Evolutionary conservation across 2,329 filamentous ascomycete species (phyloP), one percentile per base, ranked within the genome.

Genomic region (Monilinia vaccinii-corymbosi): DNA sequence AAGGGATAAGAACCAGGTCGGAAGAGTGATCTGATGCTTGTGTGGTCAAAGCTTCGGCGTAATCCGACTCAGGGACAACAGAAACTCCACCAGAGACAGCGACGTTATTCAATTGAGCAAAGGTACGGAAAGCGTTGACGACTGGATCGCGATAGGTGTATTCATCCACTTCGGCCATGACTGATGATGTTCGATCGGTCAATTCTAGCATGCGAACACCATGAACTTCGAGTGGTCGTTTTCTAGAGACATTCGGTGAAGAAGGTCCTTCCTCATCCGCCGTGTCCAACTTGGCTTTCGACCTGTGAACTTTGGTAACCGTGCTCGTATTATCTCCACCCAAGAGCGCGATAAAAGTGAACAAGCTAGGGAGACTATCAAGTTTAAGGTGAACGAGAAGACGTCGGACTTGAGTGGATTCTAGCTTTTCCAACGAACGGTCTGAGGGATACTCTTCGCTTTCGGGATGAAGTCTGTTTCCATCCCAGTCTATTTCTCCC

Each of bases 401-500:
- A 34, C 82, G 83, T 51, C 80, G 82, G 49, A 92, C 76, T 63
- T 79, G 78, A 23, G 72, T 72, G 1, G 70, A 71, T 25, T 79
- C 76, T 5, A 81, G 66, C 64, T 84, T 84, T 45, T 81, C 76
- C 58, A 76, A 73, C 2, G 66, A 63, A n/a, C 11, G 44, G 38
- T 66, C 63, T 21, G 56, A 55, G 32, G 52, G 72, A 18, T 73
- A 73, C 56, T 74, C 75, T 16, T 72, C 68, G 61, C 73, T 49
- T 5, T 75, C 60, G 69, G 70, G 42, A 67, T 53, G 38, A 72
- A 64, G 76, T 74, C 36, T 73, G 72, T 74, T 86, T 4, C 79
- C 86, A 62, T 89, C 88, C 91, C 92, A 96, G 72, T 97, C 90
- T 60, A 96, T 95, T 71, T 97, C 89, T 13, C 91, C 91, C 11